Evolutionary conservation across 2,329 filamentous ascomycete genomes (phyloP).

Genomic region (Talaromyces funiculosus): DNA sequence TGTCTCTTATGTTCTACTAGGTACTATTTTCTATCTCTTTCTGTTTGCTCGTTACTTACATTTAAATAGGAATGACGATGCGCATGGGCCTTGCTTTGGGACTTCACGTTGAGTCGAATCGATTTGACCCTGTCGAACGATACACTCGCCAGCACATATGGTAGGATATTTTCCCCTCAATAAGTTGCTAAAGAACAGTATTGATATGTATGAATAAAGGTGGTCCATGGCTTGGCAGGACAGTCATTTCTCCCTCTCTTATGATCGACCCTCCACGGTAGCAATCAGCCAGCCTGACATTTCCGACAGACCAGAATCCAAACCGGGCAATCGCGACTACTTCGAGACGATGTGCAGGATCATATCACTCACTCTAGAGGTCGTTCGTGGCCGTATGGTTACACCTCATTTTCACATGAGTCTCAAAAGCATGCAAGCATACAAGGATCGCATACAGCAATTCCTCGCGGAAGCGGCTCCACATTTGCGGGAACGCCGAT

Average conservation of each 20-base stretch:
- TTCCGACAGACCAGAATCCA: conserved; percentile 44
- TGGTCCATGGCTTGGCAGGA: conserved; percentile 63
- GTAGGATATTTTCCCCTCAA: conserved; percentile 23
- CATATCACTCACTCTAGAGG: conserved; percentile 49
- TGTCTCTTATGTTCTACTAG: conserved; percentile 57
- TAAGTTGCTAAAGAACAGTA: not conserved
- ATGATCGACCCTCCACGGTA: conserved; percentile 53
- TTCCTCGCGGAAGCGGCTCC: conserved; percentile 55
- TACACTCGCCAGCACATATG: conserved; percentile 42
- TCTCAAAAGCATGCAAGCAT: conserved; percentile 50
- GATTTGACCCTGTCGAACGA: conserved; percentile 46
- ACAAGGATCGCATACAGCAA: conserved; percentile 52
- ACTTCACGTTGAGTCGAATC: conserved; percentile 54
- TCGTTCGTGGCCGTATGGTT: conserved; percentile 53
- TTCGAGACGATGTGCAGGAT: conserved; percentile 56
- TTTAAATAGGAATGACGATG: conserved; percentile 48
- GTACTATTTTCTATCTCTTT: conserved; percentile 22
- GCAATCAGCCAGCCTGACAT: conserved; percentile 50
- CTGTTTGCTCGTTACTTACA: not conserved
- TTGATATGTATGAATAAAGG: conserved; percentile 25
- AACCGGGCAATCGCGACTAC: conserved; percentile 48
- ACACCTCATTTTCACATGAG: conserved; percentile 50
- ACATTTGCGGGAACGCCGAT: conserved; percentile 50
- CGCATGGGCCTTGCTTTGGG: conserved; percentile 57
- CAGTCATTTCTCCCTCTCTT: conserved; percentile 58